Evolutionary conservation across 2,329 filamentous ascomycete species (phyloP).

Genomic region (Cercospora sp.): DNA sequence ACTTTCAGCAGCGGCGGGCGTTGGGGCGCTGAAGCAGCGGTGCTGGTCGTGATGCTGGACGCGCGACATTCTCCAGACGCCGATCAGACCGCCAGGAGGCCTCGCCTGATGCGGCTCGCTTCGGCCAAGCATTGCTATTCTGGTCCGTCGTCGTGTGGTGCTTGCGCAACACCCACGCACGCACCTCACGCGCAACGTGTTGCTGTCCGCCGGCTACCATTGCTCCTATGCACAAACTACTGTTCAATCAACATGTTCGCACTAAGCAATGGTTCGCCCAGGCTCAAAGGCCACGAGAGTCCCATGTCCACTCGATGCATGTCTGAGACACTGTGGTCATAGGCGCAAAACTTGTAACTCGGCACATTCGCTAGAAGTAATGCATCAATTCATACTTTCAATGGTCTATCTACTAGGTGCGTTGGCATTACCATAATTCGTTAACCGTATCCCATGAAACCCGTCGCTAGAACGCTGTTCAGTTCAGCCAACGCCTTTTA

Average conservation of each 20-base stretch:
- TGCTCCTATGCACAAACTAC: not conserved
- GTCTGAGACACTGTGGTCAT: not conserved
- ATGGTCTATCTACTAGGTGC: not conserved
- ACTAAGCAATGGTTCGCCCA: not conserved
- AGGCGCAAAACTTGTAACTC: not conserved
- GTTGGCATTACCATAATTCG: constrained; percentile 5
- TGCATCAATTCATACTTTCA: not conserved
- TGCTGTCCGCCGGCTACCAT: not conserved
- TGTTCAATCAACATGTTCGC: not conserved
- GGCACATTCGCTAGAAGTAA: not conserved
- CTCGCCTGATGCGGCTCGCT: not conserved
- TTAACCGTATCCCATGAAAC: constrained; percentile 9
- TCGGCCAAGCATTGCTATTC: constrained; percentile 1
- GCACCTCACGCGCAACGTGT: not conserved
- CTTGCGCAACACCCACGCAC: not conserved
- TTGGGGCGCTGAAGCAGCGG: not conserved
- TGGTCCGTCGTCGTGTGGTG: not conserved
- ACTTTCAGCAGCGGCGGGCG: not conserved
- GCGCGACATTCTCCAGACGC: not conserved
- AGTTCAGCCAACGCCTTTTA: constrained; percentile 4
- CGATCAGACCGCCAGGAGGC: constrained; percentile 3
- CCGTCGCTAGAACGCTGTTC: constrained; percentile 27
- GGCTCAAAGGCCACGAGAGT: not conserved
- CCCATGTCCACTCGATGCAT: not conserved
- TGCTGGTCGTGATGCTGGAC: not conserved